These are phyloP conservation scores for Cupressus sempervirens DNA, from an alignment of 75 land plant genomes.

Conservation along the genomic window DNA sequence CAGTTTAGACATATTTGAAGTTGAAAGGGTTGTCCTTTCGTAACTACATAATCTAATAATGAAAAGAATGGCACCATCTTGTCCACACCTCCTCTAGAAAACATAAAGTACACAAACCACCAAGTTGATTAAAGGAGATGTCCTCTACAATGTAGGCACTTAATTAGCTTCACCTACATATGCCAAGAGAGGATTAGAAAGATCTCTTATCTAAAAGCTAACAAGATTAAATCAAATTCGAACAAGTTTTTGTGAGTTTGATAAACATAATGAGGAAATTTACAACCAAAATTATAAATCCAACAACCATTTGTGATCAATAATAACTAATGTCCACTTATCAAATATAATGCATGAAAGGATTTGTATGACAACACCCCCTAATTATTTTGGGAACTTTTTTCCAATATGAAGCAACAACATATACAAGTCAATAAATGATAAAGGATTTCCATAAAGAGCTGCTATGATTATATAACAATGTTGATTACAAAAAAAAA, in stretches of 20 bases:
- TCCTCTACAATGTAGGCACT: constrained; percentile 97
- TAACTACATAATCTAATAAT: background rate
- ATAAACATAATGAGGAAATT: background rate
- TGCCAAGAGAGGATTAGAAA: background rate
- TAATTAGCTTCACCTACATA: constrained; percentile 87
- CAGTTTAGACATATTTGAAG: background rate
- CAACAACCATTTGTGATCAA: no score
- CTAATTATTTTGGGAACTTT: no score
- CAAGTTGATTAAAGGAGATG: constrained; percentile 94
- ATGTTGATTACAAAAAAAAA: no score
- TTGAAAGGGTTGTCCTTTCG: background rate
- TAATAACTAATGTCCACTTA: no score
- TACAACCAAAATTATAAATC: background rate
- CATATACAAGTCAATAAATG: no score
- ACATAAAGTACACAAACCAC: constrained; percentile 95
- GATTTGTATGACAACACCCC: no score
- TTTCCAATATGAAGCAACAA: no score
- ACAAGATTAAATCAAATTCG: background rate
- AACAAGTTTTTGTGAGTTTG: background rate
- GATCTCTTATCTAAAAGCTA: background rate
- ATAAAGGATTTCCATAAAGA: no score
- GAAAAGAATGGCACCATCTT: background rate
- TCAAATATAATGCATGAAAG: no score
- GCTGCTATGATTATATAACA: no score
- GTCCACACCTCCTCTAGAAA: constrained; percentile 90